Evolutionary conservation across 2,329 filamentous ascomycete species (phyloP).

Genomic region (Fusarium sp.): DNA sequence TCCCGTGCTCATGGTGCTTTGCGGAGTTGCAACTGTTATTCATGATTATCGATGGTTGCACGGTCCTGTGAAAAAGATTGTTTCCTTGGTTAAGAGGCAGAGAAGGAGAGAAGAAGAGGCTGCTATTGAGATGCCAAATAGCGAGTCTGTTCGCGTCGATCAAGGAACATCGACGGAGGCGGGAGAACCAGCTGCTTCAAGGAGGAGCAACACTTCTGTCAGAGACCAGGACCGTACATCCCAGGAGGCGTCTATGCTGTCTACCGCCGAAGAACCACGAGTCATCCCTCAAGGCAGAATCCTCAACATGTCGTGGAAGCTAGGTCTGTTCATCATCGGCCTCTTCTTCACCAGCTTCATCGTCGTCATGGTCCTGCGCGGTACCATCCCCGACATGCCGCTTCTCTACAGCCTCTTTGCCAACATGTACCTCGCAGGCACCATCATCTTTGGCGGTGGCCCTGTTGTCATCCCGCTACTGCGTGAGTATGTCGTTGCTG

Average conservation of each 20-base stretch:
- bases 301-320: conserved; percentile 59
- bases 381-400: conserved; percentile 53
- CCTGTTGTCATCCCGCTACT: conserved; percentile 74
- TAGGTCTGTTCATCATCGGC: conserved; percentile 55
- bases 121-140: conserved; percentile 12
- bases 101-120: conserved; percentile 5
- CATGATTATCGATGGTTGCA: conserved; percentile 68
- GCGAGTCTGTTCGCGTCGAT: background rate
- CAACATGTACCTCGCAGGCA: conserved; percentile 80
- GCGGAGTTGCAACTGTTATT: conserved; percentile 63
- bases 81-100: conserved; percentile 9
- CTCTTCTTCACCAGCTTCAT: conserved; percentile 69
- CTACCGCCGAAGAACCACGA: conserved; percentile 49
- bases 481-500: conserved; percentile 71
- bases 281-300: conserved; percentile 48
- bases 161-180: background rate
- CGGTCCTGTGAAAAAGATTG: conserved; percentile 27
- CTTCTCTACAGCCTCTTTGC: conserved; percentile 72
- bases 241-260: background rate
- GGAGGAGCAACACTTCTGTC: conserved; percentile 8
- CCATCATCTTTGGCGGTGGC: conserved; percentile 73
- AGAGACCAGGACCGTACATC: background rate
- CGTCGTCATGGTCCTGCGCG: conserved; percentile 64
- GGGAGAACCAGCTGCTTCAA: background rate
- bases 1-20: conserved; percentile 69